phyloP scores from a whole-genome alignment of 331 rosid species.

The Quercus lobata region DNA sequence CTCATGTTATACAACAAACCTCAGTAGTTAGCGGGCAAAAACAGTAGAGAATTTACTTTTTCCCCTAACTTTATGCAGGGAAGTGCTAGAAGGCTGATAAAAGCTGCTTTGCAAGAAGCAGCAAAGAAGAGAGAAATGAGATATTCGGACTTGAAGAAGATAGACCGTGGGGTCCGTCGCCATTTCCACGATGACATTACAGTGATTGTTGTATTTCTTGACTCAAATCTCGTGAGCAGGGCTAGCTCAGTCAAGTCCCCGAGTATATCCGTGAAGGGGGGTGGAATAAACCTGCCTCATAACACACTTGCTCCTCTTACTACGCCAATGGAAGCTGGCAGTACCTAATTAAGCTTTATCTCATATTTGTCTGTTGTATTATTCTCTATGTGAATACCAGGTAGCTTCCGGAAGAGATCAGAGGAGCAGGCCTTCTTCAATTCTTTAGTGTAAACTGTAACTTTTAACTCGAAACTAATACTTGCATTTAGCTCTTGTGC shows the following conservation, averaged over 20 bases:
- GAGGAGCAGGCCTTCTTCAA: conserved; percentile 53
- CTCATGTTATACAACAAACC: conserved; percentile 1
- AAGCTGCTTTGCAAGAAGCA: conserved; percentile 82
- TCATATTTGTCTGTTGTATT: conserved; percentile 35
- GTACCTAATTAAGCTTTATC: conserved; percentile 53
- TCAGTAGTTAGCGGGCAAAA: background rate
- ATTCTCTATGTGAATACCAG: conserved; percentile 80
- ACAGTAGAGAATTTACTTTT: background rate
- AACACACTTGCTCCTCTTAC: conserved; percentile 70
- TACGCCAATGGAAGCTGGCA: conserved; percentile 50
- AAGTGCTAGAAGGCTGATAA: conserved; percentile 85
- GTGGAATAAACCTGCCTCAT: conserved; percentile 66
- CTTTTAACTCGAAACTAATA: conserved; percentile 62
- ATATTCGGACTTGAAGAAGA: conserved; percentile 91
- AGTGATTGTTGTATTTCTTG: conserved; percentile 77
- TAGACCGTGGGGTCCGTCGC: conserved; percentile 91
- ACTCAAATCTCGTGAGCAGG: conserved; percentile 62
- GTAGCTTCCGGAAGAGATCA: conserved; percentile 44
- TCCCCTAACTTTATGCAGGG: conserved; percentile 58
- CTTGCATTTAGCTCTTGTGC: conserved; percentile 53
- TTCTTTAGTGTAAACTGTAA: conserved; percentile 65
- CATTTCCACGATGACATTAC: conserved; percentile 98
- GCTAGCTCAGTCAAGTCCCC: conserved; percentile 66
- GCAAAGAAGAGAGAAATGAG: conserved; percentile 99
- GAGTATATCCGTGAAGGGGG: conserved; percentile 73